These are phyloP conservation scores for Metschnikowia gelsemii DNA, from an alignment of 805 yeast genomes.

Conservation along the genomic window DNA sequence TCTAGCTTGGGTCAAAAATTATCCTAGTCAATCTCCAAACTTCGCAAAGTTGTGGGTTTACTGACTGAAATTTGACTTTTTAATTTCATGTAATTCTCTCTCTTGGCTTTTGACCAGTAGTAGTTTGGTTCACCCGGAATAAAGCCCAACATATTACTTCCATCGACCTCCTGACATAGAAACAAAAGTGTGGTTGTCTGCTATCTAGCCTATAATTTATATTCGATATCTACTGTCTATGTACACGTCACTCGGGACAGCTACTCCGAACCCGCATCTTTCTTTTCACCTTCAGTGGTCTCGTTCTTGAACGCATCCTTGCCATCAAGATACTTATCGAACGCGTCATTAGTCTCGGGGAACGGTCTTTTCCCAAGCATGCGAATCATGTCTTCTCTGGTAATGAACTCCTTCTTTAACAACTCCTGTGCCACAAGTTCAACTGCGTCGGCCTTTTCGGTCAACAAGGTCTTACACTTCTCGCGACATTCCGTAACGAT, in stretches of 20 bases:
- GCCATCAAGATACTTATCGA: constrained; percentile 67
- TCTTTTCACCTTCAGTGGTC: constrained; percentile 23
- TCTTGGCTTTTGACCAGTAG: too few species aligned
- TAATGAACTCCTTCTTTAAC: constrained; percentile 81
- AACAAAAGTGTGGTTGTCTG: too few species aligned
- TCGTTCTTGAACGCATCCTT: constrained; percentile 43
- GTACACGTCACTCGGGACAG: constrained; percentile 9
- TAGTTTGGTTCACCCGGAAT: too few species aligned
- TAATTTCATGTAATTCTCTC: too few species aligned
- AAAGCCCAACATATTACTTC: too few species aligned
- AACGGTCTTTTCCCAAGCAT: constrained; percentile 89
- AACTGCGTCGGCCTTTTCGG: constrained; percentile 70
- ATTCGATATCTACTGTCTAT: too few species aligned
- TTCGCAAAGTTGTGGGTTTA: too few species aligned
- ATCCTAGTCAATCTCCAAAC: too few species aligned
- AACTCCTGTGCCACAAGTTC: constrained; percentile 85
- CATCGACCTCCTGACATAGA: too few species aligned
- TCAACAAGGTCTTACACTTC: constrained; percentile 58
- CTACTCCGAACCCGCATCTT: constrained; percentile 30
- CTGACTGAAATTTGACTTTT: too few species aligned
- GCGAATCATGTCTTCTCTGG: constrained; percentile 91
- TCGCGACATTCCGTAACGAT: constrained; percentile 65
- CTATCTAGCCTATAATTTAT: too few species aligned
- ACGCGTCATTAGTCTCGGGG: constrained; percentile 87
- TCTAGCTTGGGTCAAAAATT: too few species aligned